Base-by-base conservation (phyloP, 495 filamentous ascomycete genomes). In the Penicillium cataractarum region DNA sequence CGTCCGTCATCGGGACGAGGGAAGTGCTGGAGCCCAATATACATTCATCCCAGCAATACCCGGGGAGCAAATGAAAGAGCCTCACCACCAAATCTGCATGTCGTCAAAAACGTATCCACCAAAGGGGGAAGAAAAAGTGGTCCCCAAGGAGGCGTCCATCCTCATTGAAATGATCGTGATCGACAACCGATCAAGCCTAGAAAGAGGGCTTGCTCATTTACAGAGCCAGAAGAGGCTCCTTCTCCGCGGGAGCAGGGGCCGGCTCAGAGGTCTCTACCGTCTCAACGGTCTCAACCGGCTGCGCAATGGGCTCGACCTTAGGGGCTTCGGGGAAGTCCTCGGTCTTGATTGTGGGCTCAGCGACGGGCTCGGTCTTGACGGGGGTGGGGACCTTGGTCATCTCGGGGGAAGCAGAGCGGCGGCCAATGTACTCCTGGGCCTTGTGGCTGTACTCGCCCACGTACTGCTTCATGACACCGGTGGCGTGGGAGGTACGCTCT, bases 371-470 rank as follows among this genome's bases (percentile, higher is more conserved):
- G 31, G 48, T 61, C 58, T 65, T 60, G 7, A 33, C 48, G 24
- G 58, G 49, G 48, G 49, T 26, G n/a, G 58, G 53, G 49, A 71
- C 68, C 66, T 80, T 81, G 64, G 78, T 54, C 65, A 79, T 65
- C 68, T 80, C 77, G 10, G 74, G 83, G 71, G 77, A 80, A 58
- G 66, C 80, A 66, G 78, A 81, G 31, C 82, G 81, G 29, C 82
- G 84, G 57, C 82, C 82, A 48, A 90, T 86, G 76, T 92, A 85
- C 58, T 86, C 86, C 74, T 93, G 89, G 59, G 92, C 94, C 83
- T 95, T 95, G 73, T 85, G 80, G 57, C 90, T 89, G 76, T 95
- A 93, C 68, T 96, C 90, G 53, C 87, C 88, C 66, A 92, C 84
- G 70, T 93, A 92, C 64, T 90, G 84, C 81, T 91, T 92, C 73